Percentiles rank a stretch among this genome's conserved stretches.
These are phyloP conservation scores for Hemisphaericaspora lyxosophila DNA, from an alignment of 1,139 yeast genomes.

Conservation along the genomic window DNA sequence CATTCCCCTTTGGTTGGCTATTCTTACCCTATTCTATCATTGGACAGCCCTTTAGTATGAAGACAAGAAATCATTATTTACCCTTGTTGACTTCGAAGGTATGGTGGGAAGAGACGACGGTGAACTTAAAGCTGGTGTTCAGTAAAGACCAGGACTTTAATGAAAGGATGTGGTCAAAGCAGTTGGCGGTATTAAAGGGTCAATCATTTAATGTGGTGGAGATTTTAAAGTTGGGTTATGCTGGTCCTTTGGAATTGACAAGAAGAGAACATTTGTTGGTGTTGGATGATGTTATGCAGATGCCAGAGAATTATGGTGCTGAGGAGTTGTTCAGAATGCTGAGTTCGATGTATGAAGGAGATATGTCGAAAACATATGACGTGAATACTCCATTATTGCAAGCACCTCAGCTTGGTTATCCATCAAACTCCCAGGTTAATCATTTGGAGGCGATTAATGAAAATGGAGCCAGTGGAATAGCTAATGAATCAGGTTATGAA, in stretches of 20 bases:
- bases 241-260: constrained; percentile 69
- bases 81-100: constrained; percentile 56
- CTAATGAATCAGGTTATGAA: constrained; percentile 15
- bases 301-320: constrained; percentile 38
- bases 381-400: constrained; percentile 7
- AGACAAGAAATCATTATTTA: constrained; percentile 57
- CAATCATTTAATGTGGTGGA: constrained; percentile 79
- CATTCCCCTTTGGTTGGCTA: constrained; percentile 80
- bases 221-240: constrained; percentile 53
- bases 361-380: constrained; percentile 13
- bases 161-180: constrained; percentile 65
- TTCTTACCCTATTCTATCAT: constrained; percentile 63
- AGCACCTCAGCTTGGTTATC: background rate
- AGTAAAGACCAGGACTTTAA: constrained; percentile 61
- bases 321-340: constrained; percentile 6
- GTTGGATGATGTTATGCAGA: constrained; percentile 61
- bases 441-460: constrained; percentile 6
- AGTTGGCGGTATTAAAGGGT: constrained; percentile 72
- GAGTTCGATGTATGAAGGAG: constrained; percentile 10
- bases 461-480: constrained; percentile 1
- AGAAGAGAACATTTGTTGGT: constrained; percentile 58
- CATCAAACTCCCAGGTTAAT: background rate
- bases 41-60: constrained; percentile 65
- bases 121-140: constrained; percentile 48
- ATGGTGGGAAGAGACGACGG: constrained; percentile 72